phyloP scores from a whole-genome alignment of 1,284 basidiomycete genomes.

The Fomitopsis betulina region DNA sequence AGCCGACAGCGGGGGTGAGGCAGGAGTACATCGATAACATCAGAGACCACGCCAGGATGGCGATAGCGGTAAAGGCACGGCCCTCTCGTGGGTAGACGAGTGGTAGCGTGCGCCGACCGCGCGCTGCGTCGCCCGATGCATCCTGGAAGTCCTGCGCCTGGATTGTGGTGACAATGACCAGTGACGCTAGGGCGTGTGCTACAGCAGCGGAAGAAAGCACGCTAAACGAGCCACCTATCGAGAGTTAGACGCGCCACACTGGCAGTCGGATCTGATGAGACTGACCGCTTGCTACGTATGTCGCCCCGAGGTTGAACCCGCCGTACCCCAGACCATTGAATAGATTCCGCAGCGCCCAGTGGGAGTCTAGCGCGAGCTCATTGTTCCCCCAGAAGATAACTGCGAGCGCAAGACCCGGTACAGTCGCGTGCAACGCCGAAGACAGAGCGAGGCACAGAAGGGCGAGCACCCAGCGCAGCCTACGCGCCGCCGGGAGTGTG shows the following conservation, averaged over 20 bases:
- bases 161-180: conserved; percentile 21
- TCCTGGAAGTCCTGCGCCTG: conserved; percentile 32
- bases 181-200: conserved; percentile 17
- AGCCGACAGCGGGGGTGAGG: no score
- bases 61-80: no score
- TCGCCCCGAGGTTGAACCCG: conserved; percentile 34
- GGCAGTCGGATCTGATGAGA: not conserved
- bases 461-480: conserved; percentile 32
- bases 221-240: not conserved
- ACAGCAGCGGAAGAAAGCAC: conserved; percentile 1
- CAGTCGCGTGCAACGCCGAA: conserved; percentile 26
- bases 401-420: conserved; percentile 26
- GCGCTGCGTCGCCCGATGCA: conserved; percentile 23
- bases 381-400: conserved; percentile 27
- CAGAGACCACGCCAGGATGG: no score
- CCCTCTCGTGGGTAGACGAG: conserved; percentile 13
- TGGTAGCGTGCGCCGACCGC: conserved; percentile 27
- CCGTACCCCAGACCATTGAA: conserved; percentile 35
- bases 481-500: conserved; percentile 24
- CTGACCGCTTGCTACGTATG: conserved; percentile 29
- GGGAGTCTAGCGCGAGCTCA: conserved; percentile 29
- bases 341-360: conserved; percentile 33
- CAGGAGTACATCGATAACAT: no score
- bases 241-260: not conserved
- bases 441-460: conserved; percentile 31